phyloP scores from a whole-genome alignment of 306 rosid genomes.

The Lathyrus oleraceus region DNA sequence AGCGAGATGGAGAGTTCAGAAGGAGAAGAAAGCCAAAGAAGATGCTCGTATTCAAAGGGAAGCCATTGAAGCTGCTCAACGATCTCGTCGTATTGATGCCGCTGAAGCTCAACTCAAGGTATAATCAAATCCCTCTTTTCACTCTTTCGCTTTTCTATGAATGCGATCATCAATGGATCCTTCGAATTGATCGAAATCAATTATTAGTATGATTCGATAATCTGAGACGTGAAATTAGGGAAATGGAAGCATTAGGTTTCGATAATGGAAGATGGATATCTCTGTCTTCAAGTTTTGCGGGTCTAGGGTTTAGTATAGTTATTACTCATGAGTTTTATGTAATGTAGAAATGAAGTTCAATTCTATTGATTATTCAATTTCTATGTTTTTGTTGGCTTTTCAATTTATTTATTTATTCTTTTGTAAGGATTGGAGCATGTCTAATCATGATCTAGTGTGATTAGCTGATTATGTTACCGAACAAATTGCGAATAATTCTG shows the following conservation, averaged over 20 bases:
- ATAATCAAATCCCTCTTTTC: not conserved
- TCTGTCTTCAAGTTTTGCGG: not conserved
- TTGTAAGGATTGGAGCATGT: not conserved
- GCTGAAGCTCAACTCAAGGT: slow-evolving; percentile 90
- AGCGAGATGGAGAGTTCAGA: slow-evolving; percentile 52
- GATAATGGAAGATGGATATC: not conserved
- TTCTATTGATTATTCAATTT: not conserved
- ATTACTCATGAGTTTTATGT: not conserved
- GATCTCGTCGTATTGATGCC: slow-evolving; percentile 82
- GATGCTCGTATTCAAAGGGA: slow-evolving; percentile 70
- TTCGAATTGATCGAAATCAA: not conserved
- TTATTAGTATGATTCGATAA: not conserved
- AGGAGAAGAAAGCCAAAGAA: slow-evolving; percentile 72
- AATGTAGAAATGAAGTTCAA: not conserved
- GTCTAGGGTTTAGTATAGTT: not conserved
- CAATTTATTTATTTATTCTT: not conserved
- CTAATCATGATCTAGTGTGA: slow-evolving; percentile 5
- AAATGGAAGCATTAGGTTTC: slow-evolving; percentile 7
- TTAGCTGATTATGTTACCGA: not conserved
- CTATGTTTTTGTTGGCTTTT: not conserved
- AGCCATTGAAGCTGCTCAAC: slow-evolving; percentile 81
- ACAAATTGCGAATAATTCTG: not conserved
- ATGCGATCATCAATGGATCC: not conserved
- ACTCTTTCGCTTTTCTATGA: not conserved
- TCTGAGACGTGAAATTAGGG: not conserved